Conservation (phyloP, 164 flowering plant genomes). For the Tetracentron sinense region DNA sequence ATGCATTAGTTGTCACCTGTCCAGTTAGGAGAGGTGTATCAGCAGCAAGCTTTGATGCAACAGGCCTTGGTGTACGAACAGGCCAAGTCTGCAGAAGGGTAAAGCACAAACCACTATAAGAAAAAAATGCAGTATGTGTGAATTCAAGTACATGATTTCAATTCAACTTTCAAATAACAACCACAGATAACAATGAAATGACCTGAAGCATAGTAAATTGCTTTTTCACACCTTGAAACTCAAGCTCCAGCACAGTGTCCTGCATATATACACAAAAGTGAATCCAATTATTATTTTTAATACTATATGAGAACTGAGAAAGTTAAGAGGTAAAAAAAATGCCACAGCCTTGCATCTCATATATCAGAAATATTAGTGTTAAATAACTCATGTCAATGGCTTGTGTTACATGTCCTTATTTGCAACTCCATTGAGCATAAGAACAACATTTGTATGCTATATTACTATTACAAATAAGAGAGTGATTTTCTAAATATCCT, state of each 20-base stretch:
- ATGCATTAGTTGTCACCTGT: constrained; percentile 49
- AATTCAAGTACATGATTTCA: background rate
- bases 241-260: constrained; percentile 97
- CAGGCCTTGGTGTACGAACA: constrained; percentile 97
- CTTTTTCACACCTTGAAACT: constrained; percentile 97
- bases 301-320: too few species aligned
- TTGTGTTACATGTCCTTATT: background rate
- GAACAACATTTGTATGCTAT: background rate
- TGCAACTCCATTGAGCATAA: background rate
- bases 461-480: too few species aligned
- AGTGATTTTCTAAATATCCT: too few species aligned
- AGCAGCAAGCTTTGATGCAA: constrained; percentile 94
- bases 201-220: constrained; percentile 98
- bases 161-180: background rate
- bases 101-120: constrained; percentile 5
- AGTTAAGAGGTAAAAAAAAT: background rate
- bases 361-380: too few species aligned
- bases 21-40: constrained; percentile 99
- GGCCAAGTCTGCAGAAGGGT: constrained; percentile 80
- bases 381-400: too few species aligned
- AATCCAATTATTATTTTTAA: too few species aligned
- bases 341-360: too few species aligned
- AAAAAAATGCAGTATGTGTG: background rate
- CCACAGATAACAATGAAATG: constrained; percentile 8
- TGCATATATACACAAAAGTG: constrained; percentile 31